Conservation (phyloP, 2,329 filamentous ascomycete genomes). For the Penicillium sp. region DNA sequence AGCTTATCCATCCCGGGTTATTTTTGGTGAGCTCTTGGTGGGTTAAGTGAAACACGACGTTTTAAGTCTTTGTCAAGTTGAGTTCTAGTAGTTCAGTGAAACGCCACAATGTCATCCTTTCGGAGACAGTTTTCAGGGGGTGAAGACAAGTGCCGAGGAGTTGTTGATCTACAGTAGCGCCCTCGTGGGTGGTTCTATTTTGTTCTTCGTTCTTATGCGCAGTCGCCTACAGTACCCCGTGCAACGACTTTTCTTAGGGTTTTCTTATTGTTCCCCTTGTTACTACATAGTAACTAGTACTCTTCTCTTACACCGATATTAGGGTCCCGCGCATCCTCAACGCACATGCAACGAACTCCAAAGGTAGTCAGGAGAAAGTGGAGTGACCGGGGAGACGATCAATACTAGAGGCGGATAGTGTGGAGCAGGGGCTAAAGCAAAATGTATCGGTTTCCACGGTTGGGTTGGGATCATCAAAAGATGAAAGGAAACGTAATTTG, state of each 20-base stretch:
- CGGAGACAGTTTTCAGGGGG: constrained; percentile 2
- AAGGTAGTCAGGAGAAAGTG: constrained; percentile 15
- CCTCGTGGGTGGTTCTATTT: neutral
- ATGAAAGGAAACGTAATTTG: neutral
- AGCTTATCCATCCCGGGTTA: neutral
- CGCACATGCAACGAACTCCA: neutral
- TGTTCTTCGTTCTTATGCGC: neutral
- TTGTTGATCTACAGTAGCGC: neutral
- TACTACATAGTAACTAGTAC: no score
- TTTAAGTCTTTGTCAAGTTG: neutral
- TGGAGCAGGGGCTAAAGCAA: constrained; percentile 4
- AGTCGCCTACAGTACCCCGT: neutral
- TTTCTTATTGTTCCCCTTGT: neutral
- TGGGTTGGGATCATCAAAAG: neutral
- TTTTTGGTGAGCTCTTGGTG: neutral
- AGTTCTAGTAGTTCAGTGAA: neutral
- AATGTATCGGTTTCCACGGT: constrained; percentile 3
- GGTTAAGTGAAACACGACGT: constrained; percentile 18
- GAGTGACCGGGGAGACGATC: constrained; percentile 19
- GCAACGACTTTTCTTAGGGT: no score
- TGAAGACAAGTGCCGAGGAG: neutral
- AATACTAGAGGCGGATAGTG: constrained; percentile 15
- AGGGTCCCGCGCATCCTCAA: no score
- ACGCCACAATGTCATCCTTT: constrained; percentile 11
- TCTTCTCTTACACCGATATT: no score